Evolutionary conservation across 2,329 filamentous ascomycete species (phyloP), one percentile per base, ranked within the genome.

Genomic region (Zasmidium angulare): DNA sequence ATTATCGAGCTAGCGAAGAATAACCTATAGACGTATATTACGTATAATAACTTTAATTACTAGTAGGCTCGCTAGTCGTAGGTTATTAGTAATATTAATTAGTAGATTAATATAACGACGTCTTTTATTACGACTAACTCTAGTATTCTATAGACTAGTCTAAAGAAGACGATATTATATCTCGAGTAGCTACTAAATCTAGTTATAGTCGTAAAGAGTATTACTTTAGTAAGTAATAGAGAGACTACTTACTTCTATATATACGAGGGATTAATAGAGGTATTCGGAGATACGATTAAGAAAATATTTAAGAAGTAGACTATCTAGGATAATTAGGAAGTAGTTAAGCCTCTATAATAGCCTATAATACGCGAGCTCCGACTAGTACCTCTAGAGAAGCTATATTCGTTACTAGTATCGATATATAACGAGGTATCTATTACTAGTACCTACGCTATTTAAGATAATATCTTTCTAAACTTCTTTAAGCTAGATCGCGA

Each of bases 401-500:
- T 51, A 11, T 36, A 29, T 26, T 51, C 22, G 22, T 20, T 51
- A 29, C 49, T 29, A 51, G 23, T 51, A 9, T 51, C 23, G 3
- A 29, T 36, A 20, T 51, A 24, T 20, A 20, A 51, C 22, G 22
- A 51, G 49, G 26, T 36, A 6, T 51, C 49, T 26, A 29, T 51
- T 9, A 26, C n/a, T 14, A 24, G 49, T 36, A 29, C 23, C 17
- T 51, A 51, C 23, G 12, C 9, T 14, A 24, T 51, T 14, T 29
- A 51, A 17, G 23, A 51, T 17, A 24, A 51, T 29, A 51, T 51
- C 49, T 51, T 24, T 20, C 49, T 51, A 26, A 51, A 51, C 21
- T 51, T 51, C 26, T 17, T 51, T 26, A 20, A 17, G 23, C 22
- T 51, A 29, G 26, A 51, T 7, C 49, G 10, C 6, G 20, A 49